Evolutionary conservation across 2,329 filamentous ascomycete species (phyloP).

Genomic region (Diplodia seriata): DNA sequence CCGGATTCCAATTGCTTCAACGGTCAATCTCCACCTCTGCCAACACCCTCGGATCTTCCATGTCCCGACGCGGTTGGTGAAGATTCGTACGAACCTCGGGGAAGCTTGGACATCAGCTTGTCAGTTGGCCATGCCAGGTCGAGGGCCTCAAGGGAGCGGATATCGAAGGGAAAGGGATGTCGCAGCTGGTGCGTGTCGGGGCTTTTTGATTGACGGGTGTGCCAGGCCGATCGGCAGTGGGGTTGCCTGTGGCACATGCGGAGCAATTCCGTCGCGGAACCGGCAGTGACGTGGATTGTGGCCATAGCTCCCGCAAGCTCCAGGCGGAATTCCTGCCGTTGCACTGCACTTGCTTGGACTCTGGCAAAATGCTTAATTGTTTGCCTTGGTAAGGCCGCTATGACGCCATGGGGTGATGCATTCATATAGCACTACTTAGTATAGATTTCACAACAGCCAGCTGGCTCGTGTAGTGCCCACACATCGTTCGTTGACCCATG

Average conservation of each 20-base stretch:
- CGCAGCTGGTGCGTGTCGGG: slow-evolving; percentile 8
- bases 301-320: slow-evolving; percentile 24
- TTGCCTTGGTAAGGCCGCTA: background rate
- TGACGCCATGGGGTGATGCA: too few species aligned
- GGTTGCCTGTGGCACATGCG: background rate
- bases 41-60: background rate
- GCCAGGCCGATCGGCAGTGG: slow-evolving; percentile 8
- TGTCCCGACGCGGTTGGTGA: background rate
- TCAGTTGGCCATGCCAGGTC: background rate
- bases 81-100: slow-evolving; percentile 12
- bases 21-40: background rate
- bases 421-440: too few species aligned
- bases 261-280: slow-evolving; percentile 21
- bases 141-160: slow-evolving; percentile 5
- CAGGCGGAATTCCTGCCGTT: slow-evolving; percentile 12
- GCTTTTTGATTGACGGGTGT: slow-evolving; percentile 24
- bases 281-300: slow-evolving; percentile 15
- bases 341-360: too few species aligned
- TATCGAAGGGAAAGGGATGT: slow-evolving; percentile 10
- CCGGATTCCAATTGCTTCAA: background rate
- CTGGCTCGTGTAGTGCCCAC: too few species aligned
- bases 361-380: too few species aligned
- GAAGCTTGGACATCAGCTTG: background rate
- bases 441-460: too few species aligned
- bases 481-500: too few species aligned